Evolutionary conservation across 2,329 filamentous ascomycete genomes (phyloP).

Genomic region (Cytospora schulzeri): DNA sequence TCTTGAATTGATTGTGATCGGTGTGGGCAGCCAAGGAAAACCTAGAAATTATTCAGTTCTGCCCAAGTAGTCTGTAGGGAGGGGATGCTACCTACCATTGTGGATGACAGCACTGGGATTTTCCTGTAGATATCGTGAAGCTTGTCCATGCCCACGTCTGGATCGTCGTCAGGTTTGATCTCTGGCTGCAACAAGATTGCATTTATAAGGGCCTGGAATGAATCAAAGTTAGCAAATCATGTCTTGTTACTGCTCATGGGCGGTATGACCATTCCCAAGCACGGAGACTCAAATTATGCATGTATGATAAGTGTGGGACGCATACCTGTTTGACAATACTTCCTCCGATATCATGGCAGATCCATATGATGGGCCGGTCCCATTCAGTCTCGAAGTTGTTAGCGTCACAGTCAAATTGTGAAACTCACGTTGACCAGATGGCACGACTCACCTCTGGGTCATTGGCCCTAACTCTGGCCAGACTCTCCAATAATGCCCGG

Average conservation of each 20-base stretch:
- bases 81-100: constrained; percentile 6
- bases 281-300: too few species aligned
- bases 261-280: too few species aligned
- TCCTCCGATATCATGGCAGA: constrained; percentile 11
- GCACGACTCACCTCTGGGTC: neutral
- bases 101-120: neutral
- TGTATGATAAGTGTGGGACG: fast-evolving
- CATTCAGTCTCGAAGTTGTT: neutral
- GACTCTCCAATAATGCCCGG: neutral
- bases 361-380: neutral
- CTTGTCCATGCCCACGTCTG: neutral
- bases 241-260: too few species aligned
- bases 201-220: neutral
- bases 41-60: neutral
- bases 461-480: neutral
- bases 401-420: too few species aligned
- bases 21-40: constrained; percentile 3
- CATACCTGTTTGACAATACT: constrained; percentile 10
- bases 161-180: neutral
- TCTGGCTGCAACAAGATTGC: neutral
- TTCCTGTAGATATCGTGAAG: neutral
- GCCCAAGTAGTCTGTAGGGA: too few species aligned
- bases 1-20: neutral
- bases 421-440: too few species aligned
- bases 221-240: neutral